phyloP scores from a whole-genome alignment of 164 flowering plant species.

The Vitis labrusca region DNA sequence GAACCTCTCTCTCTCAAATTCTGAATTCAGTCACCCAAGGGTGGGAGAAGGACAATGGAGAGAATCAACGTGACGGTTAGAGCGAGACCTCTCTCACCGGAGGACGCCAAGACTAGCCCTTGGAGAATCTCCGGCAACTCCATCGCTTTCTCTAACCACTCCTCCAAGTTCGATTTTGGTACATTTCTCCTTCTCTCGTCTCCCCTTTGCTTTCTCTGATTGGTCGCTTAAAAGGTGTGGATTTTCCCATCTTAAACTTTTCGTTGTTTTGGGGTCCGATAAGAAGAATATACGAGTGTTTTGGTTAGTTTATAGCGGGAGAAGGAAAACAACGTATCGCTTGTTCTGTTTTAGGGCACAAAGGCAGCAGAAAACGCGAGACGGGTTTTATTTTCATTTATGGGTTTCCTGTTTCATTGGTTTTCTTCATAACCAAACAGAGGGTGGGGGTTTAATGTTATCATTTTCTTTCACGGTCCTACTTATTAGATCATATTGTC shows the following conservation, averaged over 20 bases:
- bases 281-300: too few relatives aligned
- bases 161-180: conserved; percentile 85
- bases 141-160: conserved; percentile 48
- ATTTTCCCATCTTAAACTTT: too few relatives aligned
- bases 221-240: too few relatives aligned
- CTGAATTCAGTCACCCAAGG: neutral
- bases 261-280: too few relatives aligned
- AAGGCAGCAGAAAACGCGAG: too few relatives aligned
- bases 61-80: conserved; percentile 84
- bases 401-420: neutral
- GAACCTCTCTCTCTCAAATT: neutral
- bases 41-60: conserved; percentile 52
- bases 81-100: conserved; percentile 74
- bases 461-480: too few relatives aligned
- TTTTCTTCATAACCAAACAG: neutral
- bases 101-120: conserved; percentile 73
- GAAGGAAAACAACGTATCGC: too few relatives aligned
- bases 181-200: conserved; percentile 11
- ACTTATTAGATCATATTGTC: too few relatives aligned
- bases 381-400: too few relatives aligned
- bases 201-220: neutral
- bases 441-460: too few relatives aligned
- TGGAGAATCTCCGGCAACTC: conserved; percentile 81
- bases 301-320: too few relatives aligned
- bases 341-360: too few relatives aligned